These are phyloP conservation scores for Acer negundo DNA, from an alignment of 345 rosid genomes.

Conservation along the genomic window DNA sequence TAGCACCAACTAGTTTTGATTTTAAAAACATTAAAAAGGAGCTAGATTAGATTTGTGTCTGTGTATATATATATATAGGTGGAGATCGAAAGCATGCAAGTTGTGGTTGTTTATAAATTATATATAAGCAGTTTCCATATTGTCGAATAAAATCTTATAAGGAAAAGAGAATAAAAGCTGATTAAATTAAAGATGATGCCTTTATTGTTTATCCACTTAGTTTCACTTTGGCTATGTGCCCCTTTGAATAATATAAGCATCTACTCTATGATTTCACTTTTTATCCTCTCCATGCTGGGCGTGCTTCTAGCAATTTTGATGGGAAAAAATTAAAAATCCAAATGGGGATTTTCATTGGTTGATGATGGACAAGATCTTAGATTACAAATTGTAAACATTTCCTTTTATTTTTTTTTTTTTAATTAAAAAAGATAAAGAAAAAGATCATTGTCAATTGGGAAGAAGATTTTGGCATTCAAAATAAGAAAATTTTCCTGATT, in stretches of 20 bases:
- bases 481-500: neutral
- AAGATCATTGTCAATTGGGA: neutral
- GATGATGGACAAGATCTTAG: neutral
- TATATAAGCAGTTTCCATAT: neutral
- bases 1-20: constrained; percentile 25
- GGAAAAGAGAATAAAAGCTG: constrained; percentile 12
- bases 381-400: neutral
- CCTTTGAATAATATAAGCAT: constrained; percentile 1
- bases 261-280: neutral
- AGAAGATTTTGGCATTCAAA: constrained; percentile 12
- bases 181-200: constrained; percentile 14
- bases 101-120: constrained; percentile 13
- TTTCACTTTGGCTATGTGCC: neutral
- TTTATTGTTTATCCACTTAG: constrained; percentile 13
- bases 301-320: neutral
- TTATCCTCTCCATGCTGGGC: neutral
- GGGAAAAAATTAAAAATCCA: neutral
- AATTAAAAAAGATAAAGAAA: neutral
- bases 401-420: neutral
- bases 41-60: constrained; percentile 11
- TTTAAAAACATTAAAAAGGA: neutral
- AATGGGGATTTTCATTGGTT: neutral
- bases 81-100: constrained; percentile 20
- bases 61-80: neutral
- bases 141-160: constrained; percentile 34